Evolutionary conservation across 352 stramenopile genomes (phyloP).

Genomic region (Pythium aristosporum): DNA sequence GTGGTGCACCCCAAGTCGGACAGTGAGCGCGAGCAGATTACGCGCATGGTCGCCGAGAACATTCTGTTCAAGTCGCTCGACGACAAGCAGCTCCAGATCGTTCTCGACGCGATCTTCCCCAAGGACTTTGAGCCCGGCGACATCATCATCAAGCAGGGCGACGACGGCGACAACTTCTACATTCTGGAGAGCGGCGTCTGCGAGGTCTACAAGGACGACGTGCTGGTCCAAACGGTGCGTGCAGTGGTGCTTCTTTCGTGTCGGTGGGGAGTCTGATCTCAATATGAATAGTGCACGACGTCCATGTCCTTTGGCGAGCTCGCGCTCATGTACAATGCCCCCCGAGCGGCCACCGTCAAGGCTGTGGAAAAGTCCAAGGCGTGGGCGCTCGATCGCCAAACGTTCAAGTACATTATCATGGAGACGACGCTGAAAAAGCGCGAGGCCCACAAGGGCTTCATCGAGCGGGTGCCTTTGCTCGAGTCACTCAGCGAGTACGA

Average conservation of each 20-base stretch:
- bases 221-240: constrained; percentile 80
- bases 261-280: neutral
- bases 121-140: constrained; percentile 77
- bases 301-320: constrained; percentile 96
- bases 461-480: constrained; percentile 88
- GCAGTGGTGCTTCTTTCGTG: neutral
- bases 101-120: constrained; percentile 86
- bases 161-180: constrained; percentile 94
- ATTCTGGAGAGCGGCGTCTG: constrained; percentile 93
- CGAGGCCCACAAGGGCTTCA: constrained; percentile 86
- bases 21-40: constrained; percentile 75
- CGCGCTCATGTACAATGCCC: constrained; percentile 97
- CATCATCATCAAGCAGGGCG: constrained; percentile 89
- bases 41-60: constrained; percentile 84
- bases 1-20: constrained; percentile 84
- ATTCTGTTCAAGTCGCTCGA: constrained; percentile 91
- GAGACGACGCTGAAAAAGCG: constrained; percentile 90
- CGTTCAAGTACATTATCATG: constrained; percentile 92
- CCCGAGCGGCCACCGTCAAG: constrained; percentile 94
- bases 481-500: constrained; percentile 90
- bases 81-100: constrained; percentile 85
- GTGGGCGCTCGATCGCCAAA: constrained; percentile 90
- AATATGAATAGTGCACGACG: constrained; percentile 59
- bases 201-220: constrained; percentile 86
- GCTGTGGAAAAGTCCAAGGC: constrained; percentile 89